Conservation (phyloP, 2,329 filamentous ascomycete genomes). For the Capronia coronata region DNA sequence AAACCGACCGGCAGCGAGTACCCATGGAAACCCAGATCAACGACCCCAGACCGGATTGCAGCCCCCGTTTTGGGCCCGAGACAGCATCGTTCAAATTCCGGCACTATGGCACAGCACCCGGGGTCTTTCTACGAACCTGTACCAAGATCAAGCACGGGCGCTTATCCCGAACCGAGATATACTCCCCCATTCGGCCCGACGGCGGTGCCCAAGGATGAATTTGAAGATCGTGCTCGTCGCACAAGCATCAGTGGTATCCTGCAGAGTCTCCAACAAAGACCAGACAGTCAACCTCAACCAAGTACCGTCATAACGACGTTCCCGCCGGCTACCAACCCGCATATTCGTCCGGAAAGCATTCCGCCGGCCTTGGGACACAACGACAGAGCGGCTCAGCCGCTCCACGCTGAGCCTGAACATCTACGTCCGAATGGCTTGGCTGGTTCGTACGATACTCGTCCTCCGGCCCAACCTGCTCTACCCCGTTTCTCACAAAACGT, state of each 20-base stretch:
- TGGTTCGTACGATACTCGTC: slow-evolving; percentile 25
- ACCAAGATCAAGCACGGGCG: slow-evolving; percentile 3
- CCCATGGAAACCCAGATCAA: slow-evolving; percentile 57
- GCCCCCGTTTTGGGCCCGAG: slow-evolving; percentile 34
- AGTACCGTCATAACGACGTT: slow-evolving; percentile 10
- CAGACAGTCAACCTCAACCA: slow-evolving; percentile 33
- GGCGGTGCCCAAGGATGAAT: slow-evolving; percentile 17
- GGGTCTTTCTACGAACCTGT: slow-evolving; percentile 20
- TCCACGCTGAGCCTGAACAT: slow-evolving; percentile 11
- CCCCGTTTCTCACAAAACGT: slow-evolving; percentile 10
- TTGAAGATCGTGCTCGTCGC: slow-evolving; percentile 32
- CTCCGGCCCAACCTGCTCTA: slow-evolving; percentile 17
- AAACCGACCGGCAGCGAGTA: slow-evolving; percentile 53
- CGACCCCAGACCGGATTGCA: slow-evolving; percentile 57
- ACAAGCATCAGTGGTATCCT: slow-evolving; percentile 41
- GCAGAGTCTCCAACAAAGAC: slow-evolving; percentile 38
- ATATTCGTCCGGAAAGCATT: slow-evolving; percentile 19
- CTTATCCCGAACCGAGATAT: slow-evolving; percentile 15
- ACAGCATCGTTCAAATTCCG: slow-evolving; percentile 29
- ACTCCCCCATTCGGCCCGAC: slow-evolving; percentile 18
- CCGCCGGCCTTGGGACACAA: slow-evolving; percentile 15
- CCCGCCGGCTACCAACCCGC: slow-evolving; percentile 11
- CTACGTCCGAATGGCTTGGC: slow-evolving; percentile 18
- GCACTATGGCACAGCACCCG: slow-evolving; percentile 23
- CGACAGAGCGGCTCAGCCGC: slow-evolving; percentile 9